Conservation (phyloP, 1,284 basidiomycete species). For the Rhizoctonia solani region DNA sequence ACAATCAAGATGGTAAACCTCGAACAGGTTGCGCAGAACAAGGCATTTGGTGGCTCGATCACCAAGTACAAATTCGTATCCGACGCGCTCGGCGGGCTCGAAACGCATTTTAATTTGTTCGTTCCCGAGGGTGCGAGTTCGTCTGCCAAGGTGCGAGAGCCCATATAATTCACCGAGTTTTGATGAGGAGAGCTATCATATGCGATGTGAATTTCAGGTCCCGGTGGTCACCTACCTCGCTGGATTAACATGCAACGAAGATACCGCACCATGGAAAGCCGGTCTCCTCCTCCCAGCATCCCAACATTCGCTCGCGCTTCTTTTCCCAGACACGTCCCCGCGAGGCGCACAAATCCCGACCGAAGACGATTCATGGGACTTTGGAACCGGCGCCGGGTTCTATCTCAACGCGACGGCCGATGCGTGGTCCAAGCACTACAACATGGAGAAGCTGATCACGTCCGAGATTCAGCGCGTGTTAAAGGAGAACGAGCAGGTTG, state of each 20-base stretch:
- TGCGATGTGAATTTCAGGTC: conserved; percentile 55
- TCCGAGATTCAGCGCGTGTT: conserved; percentile 81
- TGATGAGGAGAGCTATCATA: no score
- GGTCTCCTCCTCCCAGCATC: conserved; percentile 81
- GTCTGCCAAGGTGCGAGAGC: conserved; percentile 1
- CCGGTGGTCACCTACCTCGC: conserved; percentile 90
- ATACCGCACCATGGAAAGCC: conserved; percentile 94
- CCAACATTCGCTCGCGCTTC: conserved; percentile 82
- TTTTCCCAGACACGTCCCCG: conserved; percentile 97
- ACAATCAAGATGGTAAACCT: conserved; percentile 18
- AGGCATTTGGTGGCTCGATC: conserved; percentile 76
- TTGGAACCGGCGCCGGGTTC: conserved; percentile 92
- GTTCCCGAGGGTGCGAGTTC: conserved; percentile 65
- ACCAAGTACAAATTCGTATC: conserved; percentile 82
- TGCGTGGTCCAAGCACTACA: conserved; percentile 83
- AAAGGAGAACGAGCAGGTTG: conserved; percentile 49
- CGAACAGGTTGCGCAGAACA: conserved; percentile 68
- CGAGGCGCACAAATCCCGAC: conserved; percentile 88
- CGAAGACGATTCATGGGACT: conserved; percentile 85
- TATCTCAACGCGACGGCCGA: conserved; percentile 87
- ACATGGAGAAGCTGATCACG: conserved; percentile 85
- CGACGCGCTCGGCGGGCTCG: conserved; percentile 74
- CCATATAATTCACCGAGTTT: conserved; percentile 39
- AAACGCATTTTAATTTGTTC: conserved; percentile 89
- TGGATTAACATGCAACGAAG: conserved; percentile 94